Base-by-base conservation (phyloP, 805 yeast genomes). In the Sungouiozyma ichnusensis region DNA sequence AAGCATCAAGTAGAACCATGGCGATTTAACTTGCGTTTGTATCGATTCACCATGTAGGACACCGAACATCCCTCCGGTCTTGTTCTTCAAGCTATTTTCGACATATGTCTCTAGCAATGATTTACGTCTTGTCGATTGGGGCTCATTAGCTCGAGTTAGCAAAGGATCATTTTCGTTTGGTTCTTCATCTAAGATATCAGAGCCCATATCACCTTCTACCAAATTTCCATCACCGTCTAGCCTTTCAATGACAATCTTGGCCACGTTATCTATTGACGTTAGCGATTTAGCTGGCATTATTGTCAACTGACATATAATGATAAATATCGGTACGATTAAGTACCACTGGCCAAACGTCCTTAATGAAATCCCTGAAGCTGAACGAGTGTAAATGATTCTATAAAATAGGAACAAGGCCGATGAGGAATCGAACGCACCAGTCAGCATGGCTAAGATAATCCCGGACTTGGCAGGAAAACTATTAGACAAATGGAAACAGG, bases 351-450 rank as follows among this genome's bases (percentile, higher is more conserved):
- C 90, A 60, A 88, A 88, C 33, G 58, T 65, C 16, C 67, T 57
- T 9, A 86, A 55, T 0, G 76, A 53, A 27, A 54, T 37, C 8
- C 51, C 46, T 2, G 46, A 42, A 14, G 41, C 35, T 32, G 48
- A 41, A 16, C 55, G 56, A 48, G 75, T 77, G 61, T 83, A 87
- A 11, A 73, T 53, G 15, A 86, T 46, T 51, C 95, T 67, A 65
- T 87, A 90, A 9, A 74, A 51, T 51, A 86, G 67, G 56, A 88
- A 88, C 37, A 88, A 71, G 0, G 95, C 96, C n/a, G 94, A 78
- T 1, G 95, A 84, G 0, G 95, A 73, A 61, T 90, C 97, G 57
- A 88, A 87, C 0, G 95, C 87, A n/a, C 97, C 97, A 0, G 96
- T 85, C 39, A 88, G 64, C 15, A 85, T 62, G 0, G 96, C 95